Base-by-base conservation (phyloP, 305 asterid species). In the Caryopteris hybrid region DNA sequence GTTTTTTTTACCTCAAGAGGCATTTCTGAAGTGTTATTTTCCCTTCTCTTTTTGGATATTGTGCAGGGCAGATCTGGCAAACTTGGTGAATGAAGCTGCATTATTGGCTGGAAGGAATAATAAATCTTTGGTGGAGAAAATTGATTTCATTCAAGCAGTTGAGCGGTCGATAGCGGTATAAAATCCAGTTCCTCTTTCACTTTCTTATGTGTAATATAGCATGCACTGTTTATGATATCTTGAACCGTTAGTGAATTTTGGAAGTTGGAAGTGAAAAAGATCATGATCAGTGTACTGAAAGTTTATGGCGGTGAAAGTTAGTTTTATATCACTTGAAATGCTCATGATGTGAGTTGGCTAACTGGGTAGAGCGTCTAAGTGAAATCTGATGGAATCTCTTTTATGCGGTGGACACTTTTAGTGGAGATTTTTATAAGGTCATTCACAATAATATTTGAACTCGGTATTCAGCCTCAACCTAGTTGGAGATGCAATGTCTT, bases 31-130 rank as follows among this genome's bases (percentile, higher is more conserved):
- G 62, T 75, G 51, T 65, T 48, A n/a, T 41, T 70, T 67, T 38
- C 42, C 68, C 64, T 13, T 61, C 36, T 31, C 78, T 70, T 66
- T 80, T 74, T 66, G 70, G 80, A 65, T 61, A 47, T 73, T 74
- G 66, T 78, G 73, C 89, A 95, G 99, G 87, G 98, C 99, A 65
- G 99, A 95, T 82, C 93, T 95, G 62, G 99, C 97, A 69, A 95
- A 95, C 86, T 83, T 95, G 86, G 99, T 95, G 66, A 95, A 95
- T 66, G 99, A 95, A 82, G 99, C 99, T 72, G 99, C 99, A 68
- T 76, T 95, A 75, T 83, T 95, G 87, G 99, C 99, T 5, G 99
- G 99, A 80, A 86, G 99, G 80, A 79, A 76, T 58, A 84, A 67
- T 76, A 95, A 95, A 81, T 62, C 67, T 23, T 73, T 85, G 56